phyloP scores from a whole-genome alignment of 192 early-diverging fungal species.

The Linderina pennispora region DNA sequence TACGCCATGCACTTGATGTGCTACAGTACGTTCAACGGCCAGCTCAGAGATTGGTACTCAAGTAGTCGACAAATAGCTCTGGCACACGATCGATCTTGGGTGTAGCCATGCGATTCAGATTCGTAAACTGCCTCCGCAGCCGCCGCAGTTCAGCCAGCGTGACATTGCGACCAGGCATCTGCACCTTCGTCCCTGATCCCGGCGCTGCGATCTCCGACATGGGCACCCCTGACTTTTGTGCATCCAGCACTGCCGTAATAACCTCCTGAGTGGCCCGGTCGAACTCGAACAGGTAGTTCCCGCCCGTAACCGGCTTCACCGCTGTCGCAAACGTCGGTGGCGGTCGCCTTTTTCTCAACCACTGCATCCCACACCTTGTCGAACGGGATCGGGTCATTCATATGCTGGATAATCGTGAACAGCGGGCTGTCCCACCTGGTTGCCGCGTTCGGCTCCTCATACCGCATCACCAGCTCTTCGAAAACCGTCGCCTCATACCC shows the following conservation, averaged over 20 bases:
- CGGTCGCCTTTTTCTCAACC: constrained; percentile 61
- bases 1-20: too few relatives aligned
- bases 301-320: constrained; percentile 81
- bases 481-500: constrained; percentile 50
- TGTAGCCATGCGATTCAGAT: constrained; percentile 85
- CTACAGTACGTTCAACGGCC: too few relatives aligned
- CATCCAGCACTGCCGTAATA: constrained; percentile 68
- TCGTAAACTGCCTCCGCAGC: constrained; percentile 73
- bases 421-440: constrained; percentile 96
- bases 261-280: constrained; percentile 78
- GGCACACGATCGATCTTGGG: constrained; percentile 63
- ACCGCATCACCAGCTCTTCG: constrained; percentile 76
- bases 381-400: constrained; percentile 50
- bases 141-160: constrained; percentile 78
- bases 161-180: constrained; percentile 66
- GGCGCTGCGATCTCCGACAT: constrained; percentile 56
- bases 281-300: constrained; percentile 89
- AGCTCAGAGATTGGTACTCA: constrained; percentile 86
- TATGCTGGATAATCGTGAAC: constrained; percentile 79
- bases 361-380: constrained; percentile 73
- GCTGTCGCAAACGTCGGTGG: constrained; percentile 86
- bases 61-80: constrained; percentile 84
- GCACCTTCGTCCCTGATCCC: constrained; percentile 25
- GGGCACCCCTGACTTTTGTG: constrained; percentile 62
- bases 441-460: constrained; percentile 88